phyloP scores from a whole-genome alignment of 2,329 filamentous ascomycete genomes.

The Plectosphaerella plurivora region DNA sequence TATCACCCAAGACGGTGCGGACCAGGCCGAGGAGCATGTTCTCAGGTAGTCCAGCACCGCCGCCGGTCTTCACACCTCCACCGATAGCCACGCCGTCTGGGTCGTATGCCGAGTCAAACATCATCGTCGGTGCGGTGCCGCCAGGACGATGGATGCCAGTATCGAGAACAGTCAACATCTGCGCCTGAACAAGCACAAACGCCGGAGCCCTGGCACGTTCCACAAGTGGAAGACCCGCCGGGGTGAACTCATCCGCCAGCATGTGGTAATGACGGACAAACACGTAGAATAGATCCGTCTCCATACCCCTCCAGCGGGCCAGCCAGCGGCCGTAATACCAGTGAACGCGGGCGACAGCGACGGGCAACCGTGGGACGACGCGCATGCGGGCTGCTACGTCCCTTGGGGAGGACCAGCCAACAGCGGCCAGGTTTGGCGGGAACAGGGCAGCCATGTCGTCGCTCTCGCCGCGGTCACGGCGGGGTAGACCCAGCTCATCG shows the following conservation, averaged over 20 bases:
- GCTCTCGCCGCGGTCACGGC: slow-evolving; percentile 50
- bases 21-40: slow-evolving; percentile 80
- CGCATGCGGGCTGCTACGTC: slow-evolving; percentile 53
- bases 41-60: slow-evolving; percentile 76
- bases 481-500: slow-evolving; percentile 61
- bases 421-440: slow-evolving; percentile 57
- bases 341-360: slow-evolving; percentile 67
- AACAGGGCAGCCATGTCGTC: slow-evolving; percentile 66
- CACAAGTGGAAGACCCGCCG: slow-evolving; percentile 43
- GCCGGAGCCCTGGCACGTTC: slow-evolving; percentile 67
- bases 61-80: slow-evolving; percentile 55
- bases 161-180: slow-evolving; percentile 74
- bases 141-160: slow-evolving; percentile 77
- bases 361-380: slow-evolving; percentile 58
- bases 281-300: slow-evolving; percentile 87
- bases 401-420: slow-evolving; percentile 52
- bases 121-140: slow-evolving; percentile 39
- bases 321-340: slow-evolving; percentile 86
- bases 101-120: slow-evolving; percentile 41
- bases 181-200: slow-evolving; percentile 75
- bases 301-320: slow-evolving; percentile 77
- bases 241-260: slow-evolving; percentile 69
- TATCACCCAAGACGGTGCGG: slow-evolving; percentile 66
- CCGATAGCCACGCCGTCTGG: slow-evolving; percentile 65
- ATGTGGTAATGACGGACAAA: slow-evolving; percentile 87